Percentiles rank a stretch among this genome's conserved stretches.
These are phyloP conservation scores for Tolypocladium guangdongense DNA, from an alignment of 2,329 filamentous ascomycete species.

Conservation along the genomic window DNA sequence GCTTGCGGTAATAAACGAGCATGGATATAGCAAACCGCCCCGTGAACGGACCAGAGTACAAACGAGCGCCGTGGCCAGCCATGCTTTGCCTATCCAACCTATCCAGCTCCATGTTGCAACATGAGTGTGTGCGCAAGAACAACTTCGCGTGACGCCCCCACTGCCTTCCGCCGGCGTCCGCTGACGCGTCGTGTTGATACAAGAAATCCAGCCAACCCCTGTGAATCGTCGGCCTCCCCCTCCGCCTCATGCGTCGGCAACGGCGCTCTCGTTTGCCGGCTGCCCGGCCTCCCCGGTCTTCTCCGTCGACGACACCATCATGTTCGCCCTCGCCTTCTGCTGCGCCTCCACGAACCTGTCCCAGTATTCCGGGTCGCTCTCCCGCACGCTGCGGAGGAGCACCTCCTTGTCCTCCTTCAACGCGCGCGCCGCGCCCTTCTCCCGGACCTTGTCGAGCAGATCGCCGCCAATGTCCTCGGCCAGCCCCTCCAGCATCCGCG, in stretches of 20 bases:
- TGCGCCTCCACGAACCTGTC: slow-evolving; percentile 51
- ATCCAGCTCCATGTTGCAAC: not conserved
- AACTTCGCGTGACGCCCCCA: not conserved
- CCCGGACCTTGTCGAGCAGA: slow-evolving; percentile 41
- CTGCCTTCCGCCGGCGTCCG: not conserved
- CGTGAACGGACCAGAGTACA: not conserved
- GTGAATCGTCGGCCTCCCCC: no score
- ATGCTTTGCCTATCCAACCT: not conserved
- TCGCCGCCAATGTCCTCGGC: slow-evolving; percentile 53
- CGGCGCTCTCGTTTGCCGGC: slow-evolving; percentile 27
- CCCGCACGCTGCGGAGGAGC: slow-evolving; percentile 38
- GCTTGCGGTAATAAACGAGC: not conserved
- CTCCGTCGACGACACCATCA: slow-evolving; percentile 20
- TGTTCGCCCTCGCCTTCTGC: slow-evolving; percentile 46
- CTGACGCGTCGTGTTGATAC: not conserved
- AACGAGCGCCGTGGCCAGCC: not conserved
- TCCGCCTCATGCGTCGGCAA: slow-evolving; percentile 20
- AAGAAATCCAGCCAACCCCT: not conserved
- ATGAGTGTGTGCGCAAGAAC: not conserved
- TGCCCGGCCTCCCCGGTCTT: slow-evolving; percentile 11
- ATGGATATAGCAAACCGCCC: not conserved
- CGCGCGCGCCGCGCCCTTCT: slow-evolving; percentile 48
- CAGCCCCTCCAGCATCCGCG: slow-evolving; percentile 46
- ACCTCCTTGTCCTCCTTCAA: slow-evolving; percentile 48
- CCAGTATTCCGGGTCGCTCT: slow-evolving; percentile 57